Evolutionary conservation across 768 basidiomycete genomes (phyloP).

Genomic region (Lentinula sp.): DNA sequence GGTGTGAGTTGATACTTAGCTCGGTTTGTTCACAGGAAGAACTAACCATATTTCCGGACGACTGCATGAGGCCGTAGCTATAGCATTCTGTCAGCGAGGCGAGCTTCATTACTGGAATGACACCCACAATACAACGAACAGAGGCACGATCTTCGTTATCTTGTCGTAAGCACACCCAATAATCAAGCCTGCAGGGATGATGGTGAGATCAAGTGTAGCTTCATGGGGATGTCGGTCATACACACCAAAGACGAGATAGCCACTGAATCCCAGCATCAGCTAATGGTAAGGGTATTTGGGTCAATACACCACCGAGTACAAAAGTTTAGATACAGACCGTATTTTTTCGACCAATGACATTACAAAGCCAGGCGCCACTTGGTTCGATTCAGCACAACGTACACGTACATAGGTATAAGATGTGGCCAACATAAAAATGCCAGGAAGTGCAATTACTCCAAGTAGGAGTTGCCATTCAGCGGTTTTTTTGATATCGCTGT

Average conservation of each 20-base stretch:
- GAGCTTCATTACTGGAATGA: not conserved
- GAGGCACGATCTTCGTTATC: slow-evolving; percentile 54
- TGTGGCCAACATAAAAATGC: slow-evolving; percentile 33
- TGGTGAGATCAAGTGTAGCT: not conserved
- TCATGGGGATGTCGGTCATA: not conserved
- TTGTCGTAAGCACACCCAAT: slow-evolving; percentile 58
- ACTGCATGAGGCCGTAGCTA: slow-evolving; percentile 71
- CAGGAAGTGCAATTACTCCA: slow-evolving; percentile 56
- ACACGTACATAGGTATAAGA: slow-evolving; percentile 24
- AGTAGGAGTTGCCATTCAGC: slow-evolving; percentile 70
- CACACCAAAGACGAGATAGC: slow-evolving; percentile 58
- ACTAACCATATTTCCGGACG: slow-evolving; percentile 57
- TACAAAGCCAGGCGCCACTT: slow-evolving; percentile 35
- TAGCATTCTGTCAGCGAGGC: not conserved
- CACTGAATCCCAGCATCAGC: slow-evolving; percentile 66
- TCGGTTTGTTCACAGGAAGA: not conserved
- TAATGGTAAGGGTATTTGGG: slow-evolving; percentile 13
- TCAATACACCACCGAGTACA: not conserved
- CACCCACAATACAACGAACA: slow-evolving; percentile 63
- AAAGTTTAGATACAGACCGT: slow-evolving; percentile 30
- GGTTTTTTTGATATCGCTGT: slow-evolving; percentile 46
- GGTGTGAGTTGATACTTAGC: not conserved
- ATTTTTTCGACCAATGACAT: slow-evolving; percentile 50
- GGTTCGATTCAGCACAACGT: slow-evolving; percentile 5
- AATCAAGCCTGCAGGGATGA: slow-evolving; percentile 32